phyloP scores from a whole-genome alignment of 1,284 basidiomycete genomes.

The Sporisorium graminicola region DNA sequence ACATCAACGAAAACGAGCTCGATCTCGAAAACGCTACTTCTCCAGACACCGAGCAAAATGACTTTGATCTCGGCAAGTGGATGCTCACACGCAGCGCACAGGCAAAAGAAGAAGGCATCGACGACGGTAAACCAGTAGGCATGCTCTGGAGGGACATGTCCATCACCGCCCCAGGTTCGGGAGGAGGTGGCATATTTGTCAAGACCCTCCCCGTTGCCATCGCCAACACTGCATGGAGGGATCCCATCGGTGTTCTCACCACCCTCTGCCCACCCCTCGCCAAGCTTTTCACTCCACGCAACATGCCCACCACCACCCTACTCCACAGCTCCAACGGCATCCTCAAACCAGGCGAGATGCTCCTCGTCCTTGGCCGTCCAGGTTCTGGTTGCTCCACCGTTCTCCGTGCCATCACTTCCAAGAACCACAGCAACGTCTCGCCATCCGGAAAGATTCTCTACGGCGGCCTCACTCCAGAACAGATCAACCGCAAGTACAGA shows the following conservation, averaged over 20 bases:
- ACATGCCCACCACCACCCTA: slow-evolving; percentile 37
- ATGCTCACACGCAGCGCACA: slow-evolving; percentile 44
- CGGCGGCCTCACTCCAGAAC: slow-evolving; percentile 45
- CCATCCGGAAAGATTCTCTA: slow-evolving; percentile 55
- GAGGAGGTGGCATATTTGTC: slow-evolving; percentile 56
- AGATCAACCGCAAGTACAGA: slow-evolving; percentile 50
- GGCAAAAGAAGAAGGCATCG: slow-evolving; percentile 47
- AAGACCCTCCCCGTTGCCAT: slow-evolving; percentile 60
- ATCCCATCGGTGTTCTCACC: slow-evolving; percentile 54
- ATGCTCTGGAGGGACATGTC: slow-evolving; percentile 57
- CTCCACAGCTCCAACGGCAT: slow-evolving; percentile 50
- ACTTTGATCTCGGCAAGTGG: slow-evolving; percentile 58
- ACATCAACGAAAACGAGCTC: slow-evolving; percentile 25
- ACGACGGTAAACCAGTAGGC: slow-evolving; percentile 57
- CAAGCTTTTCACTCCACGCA: slow-evolving; percentile 35
- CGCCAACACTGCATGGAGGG: slow-evolving; percentile 52
- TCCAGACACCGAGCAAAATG: slow-evolving; percentile 15
- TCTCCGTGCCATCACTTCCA: slow-evolving; percentile 56
- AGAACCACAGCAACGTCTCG: slow-evolving; percentile 43
- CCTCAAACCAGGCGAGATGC: slow-evolving; percentile 61
- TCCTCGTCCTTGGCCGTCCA: slow-evolving; percentile 63
- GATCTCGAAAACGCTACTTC: slow-evolving; percentile 20
- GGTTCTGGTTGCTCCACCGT: slow-evolving; percentile 59
- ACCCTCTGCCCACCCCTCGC: slow-evolving; percentile 45
- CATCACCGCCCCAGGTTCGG: slow-evolving; percentile 50